Base-by-base conservation (phyloP, 2,329 filamentous ascomycete genomes). In the Sporothrix pseudoabietina region DNA sequence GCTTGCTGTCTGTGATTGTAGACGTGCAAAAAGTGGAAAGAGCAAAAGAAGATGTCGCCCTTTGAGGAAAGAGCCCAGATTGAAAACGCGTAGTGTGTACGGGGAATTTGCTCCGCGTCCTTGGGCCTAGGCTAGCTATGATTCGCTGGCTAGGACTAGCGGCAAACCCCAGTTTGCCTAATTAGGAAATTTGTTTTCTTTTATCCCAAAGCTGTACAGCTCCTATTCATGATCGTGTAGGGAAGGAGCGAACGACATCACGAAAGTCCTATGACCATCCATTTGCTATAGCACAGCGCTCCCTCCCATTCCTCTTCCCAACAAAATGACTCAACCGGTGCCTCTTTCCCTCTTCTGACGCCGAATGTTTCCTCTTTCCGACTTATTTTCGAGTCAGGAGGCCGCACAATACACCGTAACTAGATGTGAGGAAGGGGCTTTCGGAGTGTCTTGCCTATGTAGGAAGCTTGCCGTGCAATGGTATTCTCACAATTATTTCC, bases 151-250 rank as follows among this genome's bases (percentile, higher is more conserved):
- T 71, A 3, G n/a, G 16, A 63, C 55, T 61, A 26, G 55, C 30
- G 8, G n/a, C 8, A 44, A 19, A 57, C 22, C 32, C 35, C 26
- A 32, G 26, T 69, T 69, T 74, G 71, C 72, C 72, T 66, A 74
- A 74, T 63, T 63, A 57, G 72, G 72, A 69, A 74, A 16, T 72
- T 26, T 74, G 30, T 72, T 72, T 79, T 79, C 12, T 47, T 44
- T 77, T 78, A 9, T 41, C 39, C 26, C 30, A 41, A 35, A 30
- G 52, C 52, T 44, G 7, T n/a, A 16, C 8, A 10, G 30, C 44
- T 30, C 44, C n/a, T 63, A 26, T 71, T 52, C 65, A 49, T 54
- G 66, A 44, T 44, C 32, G 19, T 52, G 30, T 8, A 7, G 35
- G 69, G 72, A 73, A 73, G 72, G 72, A 55, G 47, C 72, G 72